These are phyloP conservation scores for Sonneratia alba DNA, from an alignment of 345 rosid genomes.

Conservation along the genomic window DNA sequence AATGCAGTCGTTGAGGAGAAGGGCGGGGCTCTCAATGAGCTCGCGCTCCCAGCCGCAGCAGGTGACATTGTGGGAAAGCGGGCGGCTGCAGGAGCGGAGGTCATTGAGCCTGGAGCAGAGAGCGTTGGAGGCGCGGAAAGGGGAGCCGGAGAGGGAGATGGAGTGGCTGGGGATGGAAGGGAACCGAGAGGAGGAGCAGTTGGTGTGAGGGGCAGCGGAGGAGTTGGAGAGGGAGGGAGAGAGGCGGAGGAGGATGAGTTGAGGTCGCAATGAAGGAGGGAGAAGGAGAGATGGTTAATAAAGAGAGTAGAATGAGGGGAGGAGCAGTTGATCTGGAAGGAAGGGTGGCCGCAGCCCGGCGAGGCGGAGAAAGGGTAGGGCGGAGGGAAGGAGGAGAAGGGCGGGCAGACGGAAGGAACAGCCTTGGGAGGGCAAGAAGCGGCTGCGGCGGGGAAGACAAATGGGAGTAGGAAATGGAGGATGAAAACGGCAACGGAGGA, in stretches of 20 bases:
- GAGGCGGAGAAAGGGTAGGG: slow-evolving; percentile 66
- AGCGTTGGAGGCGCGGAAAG: slow-evolving; percentile 61
- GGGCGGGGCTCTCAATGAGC: slow-evolving; percentile 44
- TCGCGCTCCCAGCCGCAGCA: slow-evolving; percentile 57
- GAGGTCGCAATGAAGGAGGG: slow-evolving; percentile 39
- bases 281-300: slow-evolving; percentile 51
- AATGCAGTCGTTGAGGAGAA: slow-evolving; percentile 53
- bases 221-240: slow-evolving; percentile 20
- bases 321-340: slow-evolving; percentile 60
- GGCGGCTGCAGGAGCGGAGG: slow-evolving; percentile 52
- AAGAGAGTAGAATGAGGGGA: slow-evolving; percentile 50
- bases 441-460: slow-evolving; percentile 1
- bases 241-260: slow-evolving; percentile 43
- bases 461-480: neutral
- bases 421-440: neutral
- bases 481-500: neutral
- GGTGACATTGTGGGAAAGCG: slow-evolving; percentile 42
- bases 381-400: slow-evolving; percentile 47
- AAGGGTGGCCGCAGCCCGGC: slow-evolving; percentile 77
- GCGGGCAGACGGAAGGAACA: slow-evolving; percentile 50
- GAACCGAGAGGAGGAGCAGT: slow-evolving; percentile 17
- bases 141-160: slow-evolving; percentile 56
- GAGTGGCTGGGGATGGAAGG: slow-evolving; percentile 29
- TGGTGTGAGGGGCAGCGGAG: slow-evolving; percentile 3
- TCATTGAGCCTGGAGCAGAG: slow-evolving; percentile 64